Conservation (phyloP, 208 protist species). For the Jaenimonas drosophilae region DNA sequence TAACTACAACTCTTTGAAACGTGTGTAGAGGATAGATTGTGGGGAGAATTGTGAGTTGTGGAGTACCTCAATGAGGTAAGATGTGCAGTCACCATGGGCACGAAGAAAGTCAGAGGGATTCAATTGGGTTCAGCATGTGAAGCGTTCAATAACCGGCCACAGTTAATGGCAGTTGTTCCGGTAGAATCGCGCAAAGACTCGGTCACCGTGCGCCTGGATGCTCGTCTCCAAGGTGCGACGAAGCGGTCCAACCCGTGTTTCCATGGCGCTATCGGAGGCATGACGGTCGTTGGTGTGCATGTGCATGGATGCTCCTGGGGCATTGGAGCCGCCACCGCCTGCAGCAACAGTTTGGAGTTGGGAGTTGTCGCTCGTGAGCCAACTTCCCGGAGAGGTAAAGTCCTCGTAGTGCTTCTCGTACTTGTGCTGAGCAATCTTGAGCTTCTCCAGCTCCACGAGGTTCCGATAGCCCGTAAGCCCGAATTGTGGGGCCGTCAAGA, state of each 20-base stretch:
- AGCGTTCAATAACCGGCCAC: not conserved
- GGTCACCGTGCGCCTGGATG: slow-evolving; percentile 72
- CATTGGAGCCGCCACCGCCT: slow-evolving; percentile 47
- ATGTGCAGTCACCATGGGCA: too few species aligned
- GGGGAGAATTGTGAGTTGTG: too few species aligned
- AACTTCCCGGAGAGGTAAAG: slow-evolving; percentile 69
- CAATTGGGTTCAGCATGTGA: not conserved
- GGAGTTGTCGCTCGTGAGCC: slow-evolving; percentile 69
- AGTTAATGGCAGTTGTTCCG: slow-evolving; percentile 70
- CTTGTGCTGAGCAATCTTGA: slow-evolving; percentile 83
- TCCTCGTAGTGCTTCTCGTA: slow-evolving; percentile 86
- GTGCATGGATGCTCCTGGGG: slow-evolving; percentile 60
- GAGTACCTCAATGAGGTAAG: too few species aligned
- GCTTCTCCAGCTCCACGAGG: slow-evolving; percentile 78
- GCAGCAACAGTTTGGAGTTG: slow-evolving; percentile 69
- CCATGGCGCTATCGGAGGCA: slow-evolving; percentile 36
- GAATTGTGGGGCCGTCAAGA: slow-evolving; percentile 50
- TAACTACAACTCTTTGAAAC: too few species aligned
- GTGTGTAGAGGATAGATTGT: too few species aligned
- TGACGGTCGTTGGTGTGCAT: slow-evolving; percentile 34
- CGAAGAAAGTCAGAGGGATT: not conserved
- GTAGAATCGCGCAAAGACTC: slow-evolving; percentile 76
- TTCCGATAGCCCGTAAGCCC: slow-evolving; percentile 61
- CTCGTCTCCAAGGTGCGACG: slow-evolving; percentile 38
- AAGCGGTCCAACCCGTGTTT: slow-evolving; percentile 58